Evolutionary conservation across 495 filamentous ascomycete genomes (phyloP).

Genomic region (Cercophora sp.): DNA sequence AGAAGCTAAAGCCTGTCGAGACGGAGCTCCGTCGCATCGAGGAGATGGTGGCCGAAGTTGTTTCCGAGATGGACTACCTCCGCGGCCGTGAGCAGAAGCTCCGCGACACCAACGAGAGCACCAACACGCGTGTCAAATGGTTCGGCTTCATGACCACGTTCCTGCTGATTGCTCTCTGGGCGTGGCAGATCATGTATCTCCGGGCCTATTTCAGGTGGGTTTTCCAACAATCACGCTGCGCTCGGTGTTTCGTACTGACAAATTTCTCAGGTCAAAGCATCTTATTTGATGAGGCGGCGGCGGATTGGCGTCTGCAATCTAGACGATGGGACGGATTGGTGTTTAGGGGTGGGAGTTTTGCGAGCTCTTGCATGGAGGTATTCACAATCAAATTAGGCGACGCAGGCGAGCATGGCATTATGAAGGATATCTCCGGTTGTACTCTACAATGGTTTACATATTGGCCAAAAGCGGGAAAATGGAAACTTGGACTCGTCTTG

Average conservation of each 20-base stretch:
- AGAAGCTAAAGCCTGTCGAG: constrained; percentile 98
- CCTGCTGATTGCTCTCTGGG: constrained; percentile 84
- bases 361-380: constrained; percentile 14
- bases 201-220: constrained; percentile 88
- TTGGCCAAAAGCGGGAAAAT: constrained; percentile 5
- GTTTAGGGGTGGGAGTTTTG: constrained; percentile 16
- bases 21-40: constrained; percentile 91
- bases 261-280: constrained; percentile 61
- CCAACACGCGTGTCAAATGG: constrained; percentile 97
- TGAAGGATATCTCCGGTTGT: constrained; percentile 15
- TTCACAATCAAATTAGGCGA: constrained; percentile 15
- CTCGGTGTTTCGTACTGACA: constrained; percentile 21
- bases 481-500: neutral
- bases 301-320: neutral
- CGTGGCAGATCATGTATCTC: constrained; percentile 96
- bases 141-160: constrained; percentile 95
- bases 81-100: constrained; percentile 87
- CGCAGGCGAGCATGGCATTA: constrained; percentile 28
- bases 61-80: constrained; percentile 89
- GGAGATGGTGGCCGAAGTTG: constrained; percentile 77
- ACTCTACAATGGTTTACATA: constrained; percentile 12
- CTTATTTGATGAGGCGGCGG: constrained; percentile 56
- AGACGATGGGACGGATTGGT: constrained; percentile 14
- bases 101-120: constrained; percentile 98
- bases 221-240: neutral